These are phyloP conservation scores for Euphorbia lathyris DNA, from an alignment of 345 rosid genomes.

Conservation along the genomic window DNA sequence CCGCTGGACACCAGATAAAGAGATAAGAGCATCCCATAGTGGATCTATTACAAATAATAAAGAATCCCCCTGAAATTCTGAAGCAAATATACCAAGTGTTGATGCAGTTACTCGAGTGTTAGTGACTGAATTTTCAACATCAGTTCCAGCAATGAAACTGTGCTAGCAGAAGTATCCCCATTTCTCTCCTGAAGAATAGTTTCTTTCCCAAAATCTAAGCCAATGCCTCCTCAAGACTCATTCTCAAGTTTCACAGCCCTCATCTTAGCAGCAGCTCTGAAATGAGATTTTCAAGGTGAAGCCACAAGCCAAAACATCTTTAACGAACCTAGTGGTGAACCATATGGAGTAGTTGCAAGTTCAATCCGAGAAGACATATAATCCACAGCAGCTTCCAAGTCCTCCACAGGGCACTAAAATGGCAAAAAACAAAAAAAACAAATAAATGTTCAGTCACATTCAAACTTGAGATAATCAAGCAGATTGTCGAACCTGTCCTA, in stretches of 20 bases:
- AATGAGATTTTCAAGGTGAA: slow-evolving; percentile 89
- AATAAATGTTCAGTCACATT: neutral
- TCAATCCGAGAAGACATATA: slow-evolving; percentile 84
- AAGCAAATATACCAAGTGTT: slow-evolving; percentile 84
- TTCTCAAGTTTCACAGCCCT: slow-evolving; percentile 82
- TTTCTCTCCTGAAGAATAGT: slow-evolving; percentile 46
- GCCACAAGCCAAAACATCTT: slow-evolving; percentile 99
- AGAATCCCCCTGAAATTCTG: slow-evolving; percentile 64
- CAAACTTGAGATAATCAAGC: too few relatives aligned
- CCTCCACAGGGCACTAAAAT: slow-evolving; percentile 73
- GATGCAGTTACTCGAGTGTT: slow-evolving; percentile 82
- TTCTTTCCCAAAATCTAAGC: slow-evolving; percentile 50
- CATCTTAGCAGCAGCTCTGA: slow-evolving; percentile 95
- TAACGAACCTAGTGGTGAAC: slow-evolving; percentile 69
- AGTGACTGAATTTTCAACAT: slow-evolving; percentile 85
- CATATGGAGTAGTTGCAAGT: slow-evolving; percentile 85
- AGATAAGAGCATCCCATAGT: slow-evolving; percentile 72
- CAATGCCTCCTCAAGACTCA: slow-evolving; percentile 52
- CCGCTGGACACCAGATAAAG: slow-evolving; percentile 88
- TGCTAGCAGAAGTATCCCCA: slow-evolving; percentile 58
- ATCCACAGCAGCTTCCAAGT: slow-evolving; percentile 79
- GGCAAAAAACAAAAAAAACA: neutral
- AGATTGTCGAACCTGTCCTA: too few relatives aligned
- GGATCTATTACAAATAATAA: slow-evolving; percentile 61
- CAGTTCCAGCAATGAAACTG: slow-evolving; percentile 77